Base-by-base conservation (phyloP, 1,284 basidiomycete genomes). In the Rhodotorula sp. region DNA sequence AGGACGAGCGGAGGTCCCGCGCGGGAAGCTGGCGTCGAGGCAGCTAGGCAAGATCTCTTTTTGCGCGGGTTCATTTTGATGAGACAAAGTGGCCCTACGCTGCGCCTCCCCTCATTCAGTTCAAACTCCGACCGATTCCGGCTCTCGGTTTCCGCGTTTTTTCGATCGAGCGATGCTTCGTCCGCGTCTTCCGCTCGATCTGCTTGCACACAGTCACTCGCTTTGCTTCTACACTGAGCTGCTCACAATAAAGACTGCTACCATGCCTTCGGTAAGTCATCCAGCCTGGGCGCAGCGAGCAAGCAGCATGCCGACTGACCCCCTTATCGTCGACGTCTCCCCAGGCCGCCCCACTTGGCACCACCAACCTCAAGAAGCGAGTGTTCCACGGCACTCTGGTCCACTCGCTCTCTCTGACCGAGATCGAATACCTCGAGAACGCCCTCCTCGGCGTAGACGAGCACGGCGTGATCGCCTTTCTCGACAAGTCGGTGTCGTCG, bases 381-480 rank as follows among this genome's bases (percentile, higher is more conserved):
- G 71, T 91, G 64, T 91, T 88, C 83, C 86, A 89, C 76, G 90
- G 90, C 48, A 82, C 87, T 14, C 80, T 91, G 69, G 83, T 93
- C 75, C 90, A 88, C 78, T 88, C 91, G 0, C 78, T 83, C n/a
- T 85, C 84, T 16, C 83, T 88, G 20, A 84, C 83, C 0, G 75
- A 83, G 60, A 88, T 88, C 77, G 83, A 85, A 67, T 85, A 87
- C 52, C 82, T 87, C 48, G 85, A 87, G 2, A 81, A 81, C 34
- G 86, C 87, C 70, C 82, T 92, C 31, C 79, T 94, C 26, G 86
- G 84, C 26, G 87, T 93, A 31, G 83, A 82, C 61, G 57, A 81
- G 5, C 78, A 83, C 1, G 91, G 91, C 3, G 82, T 85, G 60
- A 89, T 93, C 59, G 85, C 86, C 43, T 92, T 90, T 88, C 81